phyloP scores from a whole-genome alignment of 2,329 filamentous ascomycete genomes.

The Lasiodiplodia sp. region DNA sequence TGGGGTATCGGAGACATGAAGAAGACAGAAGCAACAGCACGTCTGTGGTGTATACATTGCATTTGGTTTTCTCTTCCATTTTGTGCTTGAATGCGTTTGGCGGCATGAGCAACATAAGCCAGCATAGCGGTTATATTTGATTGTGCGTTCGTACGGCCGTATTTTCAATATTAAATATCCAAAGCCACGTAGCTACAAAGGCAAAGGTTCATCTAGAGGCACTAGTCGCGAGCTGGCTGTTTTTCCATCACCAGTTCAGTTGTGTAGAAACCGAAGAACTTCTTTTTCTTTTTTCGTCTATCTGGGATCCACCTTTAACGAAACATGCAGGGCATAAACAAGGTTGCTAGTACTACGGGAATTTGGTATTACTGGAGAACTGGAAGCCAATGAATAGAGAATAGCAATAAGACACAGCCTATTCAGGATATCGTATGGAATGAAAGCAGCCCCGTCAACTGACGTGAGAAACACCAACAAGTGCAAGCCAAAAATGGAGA shows the following conservation, averaged over 20 bases:
- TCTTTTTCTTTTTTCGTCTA: neutral
- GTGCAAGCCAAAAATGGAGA: neutral
- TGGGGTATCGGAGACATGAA: no score
- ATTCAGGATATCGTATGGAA: slow-evolving; percentile 6
- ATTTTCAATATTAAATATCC: neutral
- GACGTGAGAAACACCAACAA: neutral
- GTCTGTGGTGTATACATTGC: neutral
- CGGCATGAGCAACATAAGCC: neutral
- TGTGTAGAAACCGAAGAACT: neutral
- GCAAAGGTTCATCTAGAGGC: no score
- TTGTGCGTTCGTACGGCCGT: neutral
- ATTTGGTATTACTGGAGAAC: neutral
- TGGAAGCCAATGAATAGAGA: neutral
- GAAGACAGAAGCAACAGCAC: neutral
- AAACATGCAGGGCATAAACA: neutral
- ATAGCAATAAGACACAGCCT: neutral
- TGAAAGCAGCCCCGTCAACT: neutral
- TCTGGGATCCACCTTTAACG: neutral
- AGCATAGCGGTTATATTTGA: neutral
- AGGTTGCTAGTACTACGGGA: neutral
- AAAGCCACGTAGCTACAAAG: no score
- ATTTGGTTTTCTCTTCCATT: neutral
- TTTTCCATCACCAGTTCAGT: neutral
- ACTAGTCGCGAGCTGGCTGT: neutral
- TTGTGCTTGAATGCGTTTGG: neutral